Conservation (phyloP, 768 basidiomycete species). For the Termitomyces sp. region DNA sequence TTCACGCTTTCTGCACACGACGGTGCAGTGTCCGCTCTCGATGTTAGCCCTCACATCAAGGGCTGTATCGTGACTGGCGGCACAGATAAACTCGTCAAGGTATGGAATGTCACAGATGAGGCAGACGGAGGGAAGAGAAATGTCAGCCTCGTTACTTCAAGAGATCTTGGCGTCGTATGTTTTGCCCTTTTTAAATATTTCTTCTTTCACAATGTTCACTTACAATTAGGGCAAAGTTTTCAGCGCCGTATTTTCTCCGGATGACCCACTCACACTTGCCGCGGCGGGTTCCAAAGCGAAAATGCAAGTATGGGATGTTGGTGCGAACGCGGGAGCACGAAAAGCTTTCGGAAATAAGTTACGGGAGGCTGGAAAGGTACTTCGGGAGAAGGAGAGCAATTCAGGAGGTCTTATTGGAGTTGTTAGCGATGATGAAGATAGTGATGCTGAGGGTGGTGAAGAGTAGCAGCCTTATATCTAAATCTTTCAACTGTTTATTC, state of each 20-base stretch:
- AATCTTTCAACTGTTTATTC: background rate
- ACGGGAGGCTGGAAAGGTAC: slow-evolving; percentile 57
- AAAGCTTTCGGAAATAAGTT: slow-evolving; percentile 82
- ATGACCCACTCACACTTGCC: slow-evolving; percentile 89
- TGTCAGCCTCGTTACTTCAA: slow-evolving; percentile 79
- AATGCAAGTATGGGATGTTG: slow-evolving; percentile 94
- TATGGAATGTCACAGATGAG: slow-evolving; percentile 87
- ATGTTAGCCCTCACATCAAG: slow-evolving; percentile 84
- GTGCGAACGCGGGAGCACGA: slow-evolving; percentile 74
- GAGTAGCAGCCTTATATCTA: background rate
- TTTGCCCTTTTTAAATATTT: background rate
- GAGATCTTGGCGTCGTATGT: slow-evolving; percentile 88
- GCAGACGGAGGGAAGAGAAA: slow-evolving; percentile 57
- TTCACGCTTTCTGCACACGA: slow-evolving; percentile 95
- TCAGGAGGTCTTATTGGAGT: slow-evolving; percentile 66
- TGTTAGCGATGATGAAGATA: slow-evolving; percentile 65
- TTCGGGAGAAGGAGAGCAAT: slow-evolving; percentile 56
- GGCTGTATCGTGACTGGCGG: slow-evolving; percentile 95
- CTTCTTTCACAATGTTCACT: background rate
- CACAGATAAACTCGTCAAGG: slow-evolving; percentile 90
- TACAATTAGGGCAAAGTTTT: slow-evolving; percentile 89
- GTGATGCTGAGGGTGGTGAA: slow-evolving; percentile 40
- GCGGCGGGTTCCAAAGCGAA: slow-evolving; percentile 94
- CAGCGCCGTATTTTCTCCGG: slow-evolving; percentile 86
- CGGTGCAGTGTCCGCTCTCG: slow-evolving; percentile 82